phyloP scores from a whole-genome alignment of 2,329 filamentous ascomycete genomes.

The Pseudogymnoascus sp. region DNA sequence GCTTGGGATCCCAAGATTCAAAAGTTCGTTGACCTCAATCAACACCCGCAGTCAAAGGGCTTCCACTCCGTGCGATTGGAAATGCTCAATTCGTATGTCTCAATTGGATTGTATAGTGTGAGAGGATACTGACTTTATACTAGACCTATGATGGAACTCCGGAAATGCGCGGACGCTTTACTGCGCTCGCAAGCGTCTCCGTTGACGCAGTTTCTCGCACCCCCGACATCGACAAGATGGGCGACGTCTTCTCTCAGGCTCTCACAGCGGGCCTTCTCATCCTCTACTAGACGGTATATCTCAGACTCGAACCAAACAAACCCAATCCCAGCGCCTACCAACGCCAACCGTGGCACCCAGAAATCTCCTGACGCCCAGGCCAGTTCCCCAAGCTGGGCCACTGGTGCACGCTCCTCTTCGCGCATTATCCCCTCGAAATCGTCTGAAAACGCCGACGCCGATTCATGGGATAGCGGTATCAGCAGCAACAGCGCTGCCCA shows the following conservation, averaged over 20 bases:
- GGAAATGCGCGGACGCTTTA: slow-evolving; percentile 25
- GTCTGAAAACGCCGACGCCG: neutral
- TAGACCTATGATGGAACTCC: slow-evolving; percentile 26
- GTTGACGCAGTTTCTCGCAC: slow-evolving; percentile 22
- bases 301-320: neutral
- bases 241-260: neutral
- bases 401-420: neutral
- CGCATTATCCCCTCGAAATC: neutral
- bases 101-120: neutral
- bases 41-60: slow-evolving; percentile 3
- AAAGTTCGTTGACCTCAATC: slow-evolving; percentile 7
- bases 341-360: slow-evolving; percentile 1
- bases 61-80: slow-evolving; percentile 3
- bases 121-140: neutral
- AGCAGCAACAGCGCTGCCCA: neutral
- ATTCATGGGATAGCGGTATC: neutral
- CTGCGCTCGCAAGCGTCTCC: slow-evolving; percentile 23
- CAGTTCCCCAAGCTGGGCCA: neutral
- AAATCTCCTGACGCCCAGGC: neutral
- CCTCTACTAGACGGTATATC: neutral
- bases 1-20: slow-evolving; percentile 1
- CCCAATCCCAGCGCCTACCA: neutral
- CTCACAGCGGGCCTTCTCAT: slow-evolving; percentile 7
- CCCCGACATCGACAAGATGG: slow-evolving; percentile 19
- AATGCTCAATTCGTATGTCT: slow-evolving; percentile 8